Percentiles rank a stretch among this genome's conserved stretches.
phyloP scores from a whole-genome alignment of 2,329 filamentous ascomycete genomes.

The Anisogramma anomala region DNA sequence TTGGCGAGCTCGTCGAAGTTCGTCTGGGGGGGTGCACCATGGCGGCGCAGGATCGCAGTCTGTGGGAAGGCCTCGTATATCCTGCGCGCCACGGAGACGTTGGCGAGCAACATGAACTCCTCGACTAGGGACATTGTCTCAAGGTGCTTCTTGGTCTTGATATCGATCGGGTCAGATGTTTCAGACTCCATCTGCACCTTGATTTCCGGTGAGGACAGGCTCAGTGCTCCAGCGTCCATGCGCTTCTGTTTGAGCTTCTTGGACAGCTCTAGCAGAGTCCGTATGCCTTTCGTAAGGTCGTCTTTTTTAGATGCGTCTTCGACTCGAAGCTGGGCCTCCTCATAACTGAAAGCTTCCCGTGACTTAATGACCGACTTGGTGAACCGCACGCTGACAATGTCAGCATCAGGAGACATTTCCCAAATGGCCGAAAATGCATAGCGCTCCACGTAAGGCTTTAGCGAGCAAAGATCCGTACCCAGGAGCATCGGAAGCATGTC shows the following conservation, averaged over 20 bases:
- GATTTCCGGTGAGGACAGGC: constrained; percentile 94
- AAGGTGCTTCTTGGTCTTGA: constrained; percentile 87
- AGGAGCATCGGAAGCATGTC: constrained; percentile 98
- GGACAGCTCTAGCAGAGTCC: constrained; percentile 73
- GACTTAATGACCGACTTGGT: constrained; percentile 98
- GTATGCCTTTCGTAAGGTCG: constrained; percentile 81
- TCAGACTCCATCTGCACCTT: constrained; percentile 92
- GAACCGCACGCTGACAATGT: constrained; percentile 76
- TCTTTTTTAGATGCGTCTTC: constrained; percentile 82
- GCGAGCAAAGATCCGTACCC: constrained; percentile 87
- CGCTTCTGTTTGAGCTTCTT: constrained; percentile 91
- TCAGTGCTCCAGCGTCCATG: constrained; percentile 89
- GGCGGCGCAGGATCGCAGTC: constrained; percentile 84
- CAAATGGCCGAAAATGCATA: constrained; percentile 77
- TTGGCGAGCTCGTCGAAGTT: constrained; percentile 93
- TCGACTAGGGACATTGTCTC: constrained; percentile 97
- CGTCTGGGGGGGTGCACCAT: constrained; percentile 82
- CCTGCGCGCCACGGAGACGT: constrained; percentile 82
- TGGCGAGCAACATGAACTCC: constrained; percentile 98
- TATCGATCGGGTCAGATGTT: constrained; percentile 88
- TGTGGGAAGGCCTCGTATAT: constrained; percentile 90
- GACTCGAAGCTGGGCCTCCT: constrained; percentile 86
- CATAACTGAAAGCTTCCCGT: constrained; percentile 93
- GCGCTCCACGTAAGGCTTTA: constrained; percentile 95
- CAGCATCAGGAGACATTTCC: constrained; percentile 77